Evolutionary conservation across 75 land plant genomes (phyloP), one percentile per base, ranked within the genome.

Genomic region (Azolla pinnata): DNA sequence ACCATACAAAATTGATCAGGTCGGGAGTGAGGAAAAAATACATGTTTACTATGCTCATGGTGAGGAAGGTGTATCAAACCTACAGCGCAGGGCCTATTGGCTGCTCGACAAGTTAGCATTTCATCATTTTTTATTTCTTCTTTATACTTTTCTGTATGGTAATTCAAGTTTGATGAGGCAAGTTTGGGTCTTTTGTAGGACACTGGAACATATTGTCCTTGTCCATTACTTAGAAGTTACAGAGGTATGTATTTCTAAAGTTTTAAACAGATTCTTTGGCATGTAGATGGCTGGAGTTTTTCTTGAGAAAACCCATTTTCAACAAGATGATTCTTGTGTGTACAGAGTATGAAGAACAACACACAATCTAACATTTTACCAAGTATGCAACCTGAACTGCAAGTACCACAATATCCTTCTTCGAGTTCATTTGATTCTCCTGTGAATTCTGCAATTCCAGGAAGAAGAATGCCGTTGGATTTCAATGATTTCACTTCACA

Each of bases 21-120:
- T 88, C 66, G 93, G 93, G 21, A 72, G 77, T 60, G 83, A 70
- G 52, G 87, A 88, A 33, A 79, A 77, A 45, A 75, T 88, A 33
- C 93, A 88, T 73, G 87, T 85, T 21, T 88, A 88, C 54, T 88
- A 88, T 77, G 93, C 93, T 46, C 88, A 80, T 64, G 81, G 85
- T n/a, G n/a, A n/a, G n/a, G 75, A 82, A 34, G 89, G 82, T 44
- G 77, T 74, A 45, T 70, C 81, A 0, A 79, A 75, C 40, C 85
- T 88, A 62, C 82, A 79, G 61, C 88, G 93, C 12, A 68, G 93
- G 57, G 69, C 77, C 60, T 88, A 88, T 61, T 88, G 93, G 93
- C 62, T 88, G 12, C 85, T 88, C 62, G 93, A 88, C 33, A 84
- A 77, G 93, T 87, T 79, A 44, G 80, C 34, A 12, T 21, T 30